phyloP scores from a whole-genome alignment of 306 rosid genomes.

The Cicer pinnatifidum region DNA sequence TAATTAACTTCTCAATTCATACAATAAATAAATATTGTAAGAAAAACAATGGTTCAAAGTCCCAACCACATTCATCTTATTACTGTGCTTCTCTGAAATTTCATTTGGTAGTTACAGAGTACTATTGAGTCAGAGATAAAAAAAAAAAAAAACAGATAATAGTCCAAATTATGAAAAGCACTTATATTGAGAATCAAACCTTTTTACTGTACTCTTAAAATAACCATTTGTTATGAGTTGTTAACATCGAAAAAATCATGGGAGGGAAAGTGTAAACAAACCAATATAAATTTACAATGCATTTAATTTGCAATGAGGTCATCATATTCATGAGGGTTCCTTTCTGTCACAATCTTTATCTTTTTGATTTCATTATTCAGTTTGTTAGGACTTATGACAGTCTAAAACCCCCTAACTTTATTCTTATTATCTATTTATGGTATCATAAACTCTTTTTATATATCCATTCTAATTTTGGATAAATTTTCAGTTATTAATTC shows the following conservation, averaged over 20 bases:
- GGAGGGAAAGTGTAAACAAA: slow-evolving; percentile 46
- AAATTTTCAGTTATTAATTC: slow-evolving; percentile 37
- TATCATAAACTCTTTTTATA: slow-evolving; percentile 42
- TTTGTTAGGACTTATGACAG: slow-evolving; percentile 46
- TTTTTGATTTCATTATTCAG: slow-evolving; percentile 40
- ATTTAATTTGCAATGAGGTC: slow-evolving; percentile 55
- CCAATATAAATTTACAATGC: slow-evolving; percentile 39
- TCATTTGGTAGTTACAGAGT: slow-evolving; percentile 45
- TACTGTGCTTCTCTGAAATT: slow-evolving; percentile 33
- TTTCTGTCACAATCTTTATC: slow-evolving; percentile 39
- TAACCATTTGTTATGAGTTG: slow-evolving; percentile 51
- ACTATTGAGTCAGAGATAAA: slow-evolving; percentile 45
- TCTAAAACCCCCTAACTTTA: slow-evolving; percentile 39
- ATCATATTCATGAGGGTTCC: slow-evolving; percentile 10
- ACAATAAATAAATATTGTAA: slow-evolving; percentile 50
- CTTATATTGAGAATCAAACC: slow-evolving; percentile 39
- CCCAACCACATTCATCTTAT: slow-evolving; percentile 43
- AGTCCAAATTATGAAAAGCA: slow-evolving; percentile 43
- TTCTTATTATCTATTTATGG: slow-evolving; percentile 51
- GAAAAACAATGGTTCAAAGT: slow-evolving; percentile 38
- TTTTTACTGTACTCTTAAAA: slow-evolving; percentile 48
- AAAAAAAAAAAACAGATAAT: slow-evolving; percentile 18
- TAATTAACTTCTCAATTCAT: slow-evolving; percentile 50
- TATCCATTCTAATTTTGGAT: slow-evolving; percentile 52
- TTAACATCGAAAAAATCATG: slow-evolving; percentile 49